Conservation (phyloP, 2,329 filamentous ascomycete genomes). For the Neopestalotiopsis sp. region DNA sequence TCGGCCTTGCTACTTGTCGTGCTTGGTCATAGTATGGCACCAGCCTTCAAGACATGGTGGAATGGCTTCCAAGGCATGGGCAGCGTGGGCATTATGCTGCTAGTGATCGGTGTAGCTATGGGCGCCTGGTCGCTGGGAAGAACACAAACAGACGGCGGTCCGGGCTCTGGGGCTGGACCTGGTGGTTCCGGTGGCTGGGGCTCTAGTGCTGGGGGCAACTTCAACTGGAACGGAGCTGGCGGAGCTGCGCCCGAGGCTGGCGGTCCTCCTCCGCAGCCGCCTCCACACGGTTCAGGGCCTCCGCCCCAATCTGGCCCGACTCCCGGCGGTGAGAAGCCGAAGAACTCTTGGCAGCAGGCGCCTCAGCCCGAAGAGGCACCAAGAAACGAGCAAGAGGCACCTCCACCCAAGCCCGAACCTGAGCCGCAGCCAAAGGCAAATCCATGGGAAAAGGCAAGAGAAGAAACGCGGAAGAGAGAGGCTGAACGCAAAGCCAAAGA, state of each 20-base stretch:
- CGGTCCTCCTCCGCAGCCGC: constrained; percentile 41
- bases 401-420: constrained; percentile 14
- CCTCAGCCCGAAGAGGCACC: constrained; percentile 13
- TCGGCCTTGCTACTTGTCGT: constrained; percentile 75
- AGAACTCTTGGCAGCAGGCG: constrained; percentile 43
- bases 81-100: constrained; percentile 72
- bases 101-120: constrained; percentile 75
- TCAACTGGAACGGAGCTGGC: constrained; percentile 20
- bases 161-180: constrained; percentile 26
- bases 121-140: constrained; percentile 79
- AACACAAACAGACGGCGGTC: constrained; percentile 58
- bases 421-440: constrained; percentile 41
- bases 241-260: constrained; percentile 28
- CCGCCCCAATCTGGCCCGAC: constrained; percentile 32
- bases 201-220: constrained; percentile 27
- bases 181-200: constrained; percentile 28
- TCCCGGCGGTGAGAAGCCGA: constrained; percentile 37
- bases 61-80: constrained; percentile 72
- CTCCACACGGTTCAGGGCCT: constrained; percentile 38
- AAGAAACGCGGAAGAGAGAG: constrained; percentile 67
- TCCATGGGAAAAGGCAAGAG: constrained; percentile 72
- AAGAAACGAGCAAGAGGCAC: constrained; percentile 25
- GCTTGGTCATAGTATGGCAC: constrained; percentile 75
- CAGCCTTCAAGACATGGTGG: constrained; percentile 77
- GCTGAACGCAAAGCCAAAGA: constrained; percentile 67